Percentiles rank a stretch among this genome's conserved stretches.
phyloP scores from a whole-genome alignment of 352 stramenopile genomes.

The Phytopythium boreale region DNA sequence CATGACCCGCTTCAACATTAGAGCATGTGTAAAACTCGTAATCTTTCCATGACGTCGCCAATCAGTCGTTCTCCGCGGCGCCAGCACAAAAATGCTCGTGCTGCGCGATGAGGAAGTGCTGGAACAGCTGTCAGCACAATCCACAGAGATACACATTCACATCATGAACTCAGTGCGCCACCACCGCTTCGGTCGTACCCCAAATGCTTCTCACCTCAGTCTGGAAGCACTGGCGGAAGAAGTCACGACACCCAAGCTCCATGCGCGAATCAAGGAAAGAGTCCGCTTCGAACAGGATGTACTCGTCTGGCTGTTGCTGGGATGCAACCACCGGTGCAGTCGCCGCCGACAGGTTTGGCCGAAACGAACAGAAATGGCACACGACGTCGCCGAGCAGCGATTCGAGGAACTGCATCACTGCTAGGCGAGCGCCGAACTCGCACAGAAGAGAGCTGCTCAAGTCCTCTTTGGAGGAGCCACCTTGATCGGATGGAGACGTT shows the following conservation, averaged over 20 bases:
- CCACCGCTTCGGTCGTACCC: background rate
- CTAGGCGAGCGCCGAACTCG: slow-evolving; percentile 31
- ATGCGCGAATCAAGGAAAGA: slow-evolving; percentile 59
- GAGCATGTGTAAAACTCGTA: background rate
- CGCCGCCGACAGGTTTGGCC: slow-evolving; percentile 22
- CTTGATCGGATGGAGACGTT: background rate
- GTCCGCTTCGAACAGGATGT: slow-evolving; percentile 59
- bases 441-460: background rate
- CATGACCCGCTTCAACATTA: too few species aligned
- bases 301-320: slow-evolving; percentile 17
- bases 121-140: slow-evolving; percentile 40
- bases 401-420: slow-evolving; percentile 57
- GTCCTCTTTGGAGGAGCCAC: background rate
- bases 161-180: background rate
- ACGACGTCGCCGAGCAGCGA: slow-evolving; percentile 58
- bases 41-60: background rate
- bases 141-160: too few species aligned
- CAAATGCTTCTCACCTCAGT: slow-evolving; percentile 39
- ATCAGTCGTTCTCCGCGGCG: background rate
- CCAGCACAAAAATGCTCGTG: slow-evolving; percentile 33
- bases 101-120: slow-evolving; percentile 43
- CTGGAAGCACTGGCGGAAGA: slow-evolving; percentile 77
- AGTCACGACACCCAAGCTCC: slow-evolving; percentile 70
- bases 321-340: background rate
- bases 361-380: slow-evolving; percentile 62